Conservation (phyloP, 257 asterid genomes). For the Solanum sejunctum region DNA sequence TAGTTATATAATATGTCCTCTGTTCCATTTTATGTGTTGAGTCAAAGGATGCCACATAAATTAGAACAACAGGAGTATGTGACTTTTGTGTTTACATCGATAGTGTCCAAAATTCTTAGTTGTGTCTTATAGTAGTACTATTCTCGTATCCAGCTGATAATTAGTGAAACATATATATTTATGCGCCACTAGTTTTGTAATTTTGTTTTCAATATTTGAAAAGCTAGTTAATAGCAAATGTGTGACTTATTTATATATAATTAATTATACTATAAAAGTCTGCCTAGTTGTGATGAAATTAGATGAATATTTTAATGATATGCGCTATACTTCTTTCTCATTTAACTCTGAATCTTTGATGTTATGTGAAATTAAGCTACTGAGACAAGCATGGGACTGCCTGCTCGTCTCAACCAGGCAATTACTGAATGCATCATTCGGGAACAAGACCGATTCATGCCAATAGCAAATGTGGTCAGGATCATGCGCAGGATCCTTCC, state of each 20-base stretch:
- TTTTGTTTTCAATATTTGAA: too few relatives aligned
- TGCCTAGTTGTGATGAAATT: not conserved
- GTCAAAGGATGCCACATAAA: too few relatives aligned
- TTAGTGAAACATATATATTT: not conserved
- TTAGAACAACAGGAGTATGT: not conserved
- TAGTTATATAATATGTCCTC: too few relatives aligned
- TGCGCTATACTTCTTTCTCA: too few relatives aligned
- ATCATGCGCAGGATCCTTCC: slow-evolving; percentile 84
- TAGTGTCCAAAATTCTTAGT: not conserved
- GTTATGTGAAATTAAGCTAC: not conserved
- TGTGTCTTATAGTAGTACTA: not conserved
- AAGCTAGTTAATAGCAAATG: not conserved
- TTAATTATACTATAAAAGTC: not conserved
- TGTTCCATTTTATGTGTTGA: too few relatives aligned
- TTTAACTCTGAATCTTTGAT: not conserved
- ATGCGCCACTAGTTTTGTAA: too few relatives aligned
- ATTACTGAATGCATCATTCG: slow-evolving; percentile 37
- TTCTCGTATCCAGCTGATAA: not conserved
- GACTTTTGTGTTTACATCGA: not conserved
- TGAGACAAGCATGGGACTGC: not conserved
- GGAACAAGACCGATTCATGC: slow-evolving; percentile 94
- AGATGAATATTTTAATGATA: not conserved
- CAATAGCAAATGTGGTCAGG: slow-evolving; percentile 49
- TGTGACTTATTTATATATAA: too few relatives aligned
- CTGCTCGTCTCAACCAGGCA: slow-evolving; percentile 13